Conservation (phyloP, 257 asterid genomes). For the Capsicum chinense region DNA sequence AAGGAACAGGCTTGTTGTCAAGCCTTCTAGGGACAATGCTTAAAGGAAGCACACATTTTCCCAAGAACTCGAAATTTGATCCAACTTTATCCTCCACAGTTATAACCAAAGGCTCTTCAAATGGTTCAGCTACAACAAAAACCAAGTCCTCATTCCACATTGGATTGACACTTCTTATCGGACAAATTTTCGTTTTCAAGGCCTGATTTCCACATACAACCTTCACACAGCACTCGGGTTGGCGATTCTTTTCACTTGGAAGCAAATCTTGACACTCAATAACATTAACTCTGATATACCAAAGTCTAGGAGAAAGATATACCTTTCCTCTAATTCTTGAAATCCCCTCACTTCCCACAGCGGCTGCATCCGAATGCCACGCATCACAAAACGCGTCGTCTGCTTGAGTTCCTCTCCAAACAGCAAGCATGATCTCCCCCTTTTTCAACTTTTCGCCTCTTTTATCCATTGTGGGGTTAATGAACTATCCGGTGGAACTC, state of each 20-base stretch:
- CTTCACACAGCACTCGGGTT: slow-evolving; percentile 63
- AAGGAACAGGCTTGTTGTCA: slow-evolving; percentile 66
- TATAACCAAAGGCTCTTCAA: slow-evolving; percentile 70
- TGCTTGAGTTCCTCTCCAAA: slow-evolving; percentile 90
- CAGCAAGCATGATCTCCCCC: slow-evolving; percentile 85
- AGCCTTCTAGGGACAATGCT: slow-evolving; percentile 49
- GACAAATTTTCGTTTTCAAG: slow-evolving; percentile 50
- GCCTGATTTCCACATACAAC: slow-evolving; percentile 59
- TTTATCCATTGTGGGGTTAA: slow-evolving; percentile 80
- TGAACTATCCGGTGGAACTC: slow-evolving; percentile 83
- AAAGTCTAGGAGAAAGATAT: slow-evolving; percentile 76
- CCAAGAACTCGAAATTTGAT: slow-evolving; percentile 57
- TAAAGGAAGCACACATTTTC: slow-evolving; percentile 49
- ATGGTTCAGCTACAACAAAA: slow-evolving; percentile 74
- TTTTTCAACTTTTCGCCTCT: slow-evolving; percentile 57
- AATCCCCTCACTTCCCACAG: slow-evolving; percentile 57
- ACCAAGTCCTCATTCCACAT: slow-evolving; percentile 82
- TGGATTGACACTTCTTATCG: slow-evolving; percentile 53
- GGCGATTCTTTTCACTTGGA: slow-evolving; percentile 55
- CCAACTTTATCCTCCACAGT: slow-evolving; percentile 62
- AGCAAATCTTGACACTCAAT: slow-evolving; percentile 77
- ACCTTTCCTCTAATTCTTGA: slow-evolving; percentile 79
- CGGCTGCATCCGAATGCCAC: slow-evolving; percentile 90
- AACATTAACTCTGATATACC: slow-evolving; percentile 80
- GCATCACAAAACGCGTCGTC: slow-evolving; percentile 86